Base-by-base conservation (phyloP, 2,329 filamentous ascomycete genomes). In the Tolypocladium ophioglossoides region DNA sequence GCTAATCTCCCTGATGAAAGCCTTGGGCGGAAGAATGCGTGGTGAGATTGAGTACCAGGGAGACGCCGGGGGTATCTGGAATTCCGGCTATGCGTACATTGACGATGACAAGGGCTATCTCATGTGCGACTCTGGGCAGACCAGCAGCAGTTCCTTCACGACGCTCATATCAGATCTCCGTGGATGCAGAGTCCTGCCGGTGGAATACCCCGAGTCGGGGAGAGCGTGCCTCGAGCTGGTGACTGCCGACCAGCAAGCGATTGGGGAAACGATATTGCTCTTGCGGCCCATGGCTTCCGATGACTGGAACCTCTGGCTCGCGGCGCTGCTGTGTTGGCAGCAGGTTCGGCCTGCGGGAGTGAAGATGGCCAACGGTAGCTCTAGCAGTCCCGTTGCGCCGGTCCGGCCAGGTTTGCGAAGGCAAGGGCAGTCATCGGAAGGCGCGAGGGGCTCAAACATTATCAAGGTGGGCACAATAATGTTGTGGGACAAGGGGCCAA, bases 391-490 rank as follows among this genome's bases (percentile, higher is more conserved):
- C 22, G 63, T 61, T n/a, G 61, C 66, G 14, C 62, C 69, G n/a
- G 67, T 68, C 47, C 70, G 73, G 53, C 67, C 71, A 0, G 74
- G 78, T 54, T 65, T 76, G 53, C 73, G 68, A 52, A 72, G 75
- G 52, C 72, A 75, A 41, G 66, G 68, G 34, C 62, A 62, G 50
- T 66, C 66, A 2, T 61, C 62, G 20, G 66, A 71, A 39, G 67
- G 63, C 41, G 52, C 59, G 59, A 73, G 67, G 32, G 59, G 67
- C 2, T 64, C 69, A 1, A 94, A 86, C 54, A 94, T 97, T 60
- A 97, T 97, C 74, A 99, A 97, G 67, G 89, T 96, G 50, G 94
- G 91, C 54, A 91, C 91, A 66, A 82, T 96, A 66, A 85, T 91
- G 65, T 78, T 95, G 49, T 96, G 91, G 92, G 91, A 97, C 70